Conservation (phyloP, 2,329 filamentous ascomycete genomes). For the Neonectria magnoliae region DNA sequence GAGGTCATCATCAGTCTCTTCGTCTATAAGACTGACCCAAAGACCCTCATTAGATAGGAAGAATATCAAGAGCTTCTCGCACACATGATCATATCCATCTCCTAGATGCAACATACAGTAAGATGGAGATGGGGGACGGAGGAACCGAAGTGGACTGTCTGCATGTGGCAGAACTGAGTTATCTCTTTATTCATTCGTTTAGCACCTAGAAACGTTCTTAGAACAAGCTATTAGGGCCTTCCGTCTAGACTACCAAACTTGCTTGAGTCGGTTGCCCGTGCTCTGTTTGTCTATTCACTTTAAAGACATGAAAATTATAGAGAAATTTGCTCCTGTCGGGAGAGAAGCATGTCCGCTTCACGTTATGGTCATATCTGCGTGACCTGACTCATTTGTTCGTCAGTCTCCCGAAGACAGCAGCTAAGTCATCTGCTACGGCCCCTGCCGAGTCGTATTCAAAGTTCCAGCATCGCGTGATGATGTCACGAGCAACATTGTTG, state of each 20-base stretch:
- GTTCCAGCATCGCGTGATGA: conserved; percentile 15
- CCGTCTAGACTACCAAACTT: not conserved
- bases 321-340: not conserved
- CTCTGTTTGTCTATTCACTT: not conserved
- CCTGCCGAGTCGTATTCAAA: conserved; percentile 14
- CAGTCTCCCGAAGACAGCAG: conserved; percentile 5
- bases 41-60: no score
- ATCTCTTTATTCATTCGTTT: not conserved
- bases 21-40: no score
- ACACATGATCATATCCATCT: no score
- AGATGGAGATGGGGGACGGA: not conserved
- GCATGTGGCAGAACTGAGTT: not conserved
- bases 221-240: not conserved
- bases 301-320: not conserved
- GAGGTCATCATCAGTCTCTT: no score
- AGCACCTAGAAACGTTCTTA: not conserved
- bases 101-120: not conserved
- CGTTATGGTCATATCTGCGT: conserved; percentile 1
- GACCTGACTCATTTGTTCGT: conserved; percentile 2
- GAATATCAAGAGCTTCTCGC: no score
- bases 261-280: not conserved
- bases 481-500: conserved; percentile 12
- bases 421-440: conserved; percentile 10
- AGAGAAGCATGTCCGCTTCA: conserved; percentile 1
- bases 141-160: not conserved